Percentiles rank a stretch among this genome's conserved stretches.
Conservation (phyloP, 2,329 filamentous ascomycete species). For the Fusarium kyushuense region DNA sequence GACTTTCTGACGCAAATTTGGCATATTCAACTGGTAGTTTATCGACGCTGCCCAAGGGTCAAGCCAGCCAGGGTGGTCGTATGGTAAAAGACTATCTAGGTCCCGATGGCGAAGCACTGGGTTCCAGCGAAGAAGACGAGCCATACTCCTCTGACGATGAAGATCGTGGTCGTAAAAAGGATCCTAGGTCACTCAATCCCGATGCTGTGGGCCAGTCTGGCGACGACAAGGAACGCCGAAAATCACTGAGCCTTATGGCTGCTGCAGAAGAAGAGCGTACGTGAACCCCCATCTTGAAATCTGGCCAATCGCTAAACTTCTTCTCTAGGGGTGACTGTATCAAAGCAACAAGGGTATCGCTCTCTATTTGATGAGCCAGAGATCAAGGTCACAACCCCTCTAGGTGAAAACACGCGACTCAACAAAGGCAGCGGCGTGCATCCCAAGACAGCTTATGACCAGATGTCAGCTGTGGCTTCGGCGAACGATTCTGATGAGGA, state of each 20-base stretch:
- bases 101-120: conserved; percentile 74
- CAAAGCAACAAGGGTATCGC: conserved; percentile 63
- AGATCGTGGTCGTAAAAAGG: conserved; percentile 70
- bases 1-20: conserved; percentile 78
- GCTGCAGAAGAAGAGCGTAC: conserved; percentile 83
- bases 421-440: conserved; percentile 72
- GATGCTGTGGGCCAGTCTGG: conserved; percentile 53
- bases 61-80: conserved; percentile 62
- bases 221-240: conserved; percentile 56
- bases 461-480: conserved; percentile 66
- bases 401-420: conserved; percentile 69
- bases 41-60: conserved; percentile 68
- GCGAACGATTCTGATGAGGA: conserved; percentile 87
- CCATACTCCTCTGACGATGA: conserved; percentile 74
- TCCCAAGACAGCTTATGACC: conserved; percentile 86
- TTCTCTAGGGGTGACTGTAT: conserved; percentile 63
- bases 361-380: conserved; percentile 75
- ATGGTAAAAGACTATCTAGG: conserved; percentile 75
- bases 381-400: conserved; percentile 73
- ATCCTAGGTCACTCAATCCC: conserved; percentile 60
- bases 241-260: conserved; percentile 73
- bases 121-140: conserved; percentile 80
- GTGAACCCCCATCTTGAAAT: conserved; percentile 50
- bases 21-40: conserved; percentile 73
- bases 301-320: conserved; percentile 7